Evolutionary conservation across 495 filamentous ascomycete species (phyloP), one percentile per base, ranked within the genome.

Genomic region (Neurospora hispaniola): DNA sequence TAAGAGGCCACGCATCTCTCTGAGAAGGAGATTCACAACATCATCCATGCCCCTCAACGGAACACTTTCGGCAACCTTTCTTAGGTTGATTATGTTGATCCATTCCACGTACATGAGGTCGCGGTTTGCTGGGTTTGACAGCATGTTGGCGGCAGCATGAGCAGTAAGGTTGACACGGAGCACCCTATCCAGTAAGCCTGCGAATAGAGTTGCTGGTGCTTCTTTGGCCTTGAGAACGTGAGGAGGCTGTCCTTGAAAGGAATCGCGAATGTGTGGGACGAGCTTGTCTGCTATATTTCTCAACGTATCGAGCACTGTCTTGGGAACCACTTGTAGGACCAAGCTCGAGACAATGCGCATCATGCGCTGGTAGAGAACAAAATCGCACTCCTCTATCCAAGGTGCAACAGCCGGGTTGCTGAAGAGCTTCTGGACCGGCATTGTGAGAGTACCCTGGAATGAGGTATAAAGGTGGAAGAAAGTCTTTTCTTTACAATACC

Each of bases 361-460:
- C 94, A 98, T 97, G 75, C 94, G 94, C 75, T 90, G 93, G 79
- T 99, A 99, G 86, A 98, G 93, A 44, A 94, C 84, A 84, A 94
- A 95, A 76, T 99, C 96, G 76, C 93, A 97, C 78, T 96, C 91
- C 76, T 93, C 91, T 74, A 99, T 96, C 96, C 96, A 99, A 4
- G 91, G 88, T 16, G 94, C 92, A 69, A 99, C 84, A 71, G 87
- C 89, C 3, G 91, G 92, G 75, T 96, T 89, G 8, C 90, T 89
- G 73, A 99, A 90, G 12, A 99, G 86, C 81, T 95, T 98, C 82
- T 97, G 94, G n/a, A 97, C 94, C 4, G 96, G 96, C 79, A 97
- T 94, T 18, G 96, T 98, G 76, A 99, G 86, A 3, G 94, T 97
- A 71, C 96, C 96, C 74, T 96, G 92, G 81, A 98, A 98, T 10